Base-by-base conservation (phyloP, 108 stramenopile genomes). In the Chaetoceros muelleri region DNA sequence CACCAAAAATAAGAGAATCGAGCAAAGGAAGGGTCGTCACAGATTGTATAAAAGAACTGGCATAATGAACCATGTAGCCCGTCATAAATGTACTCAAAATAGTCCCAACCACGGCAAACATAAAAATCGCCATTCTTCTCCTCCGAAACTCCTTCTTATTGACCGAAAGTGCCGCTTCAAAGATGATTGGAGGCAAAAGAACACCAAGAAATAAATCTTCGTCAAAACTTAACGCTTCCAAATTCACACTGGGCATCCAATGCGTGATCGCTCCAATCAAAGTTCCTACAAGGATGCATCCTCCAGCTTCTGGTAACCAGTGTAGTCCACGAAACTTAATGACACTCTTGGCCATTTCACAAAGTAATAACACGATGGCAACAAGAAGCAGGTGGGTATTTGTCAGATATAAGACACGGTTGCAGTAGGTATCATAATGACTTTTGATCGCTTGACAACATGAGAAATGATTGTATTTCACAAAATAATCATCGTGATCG, bases 181-280 rank as follows among this genome's bases (percentile, higher is more conserved):
- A 93, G 53, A 88, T 87, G 40, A 93, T 93, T 27, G 91, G 91
- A 18, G 91, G 91, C 53, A 93, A 53, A 47, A 93, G 59, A 28
- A 93, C 65, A 26, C 81, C 73, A 57, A 93, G 67, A 60, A 93
- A 93, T 22, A 93, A 71, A 31, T 89, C 76, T 53, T 85, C 85
- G 60, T 89, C 80, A 64, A 93, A 93, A n/a, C 70, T 71, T 61
- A 85, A 53, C 18, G 56, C 46, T 40, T 40, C 34, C 8, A 40
- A 13, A 40, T 13, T 40, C 8, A 40, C 13, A 40, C 13, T 13
- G 13, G 34, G 34, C 13, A 40, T 5, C 13, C 5, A 10, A 40
- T 40, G 34, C 13, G 34, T 13, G 8, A 40, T 10, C 8, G 34
- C 34, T 48, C 65, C 65, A 8, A 47, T 40, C 20, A 61, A 17